Evolutionary conservation across 345 rosid genomes (phyloP), one percentile per base, ranked within the genome.

Genomic region (Hibiscus trionum): DNA sequence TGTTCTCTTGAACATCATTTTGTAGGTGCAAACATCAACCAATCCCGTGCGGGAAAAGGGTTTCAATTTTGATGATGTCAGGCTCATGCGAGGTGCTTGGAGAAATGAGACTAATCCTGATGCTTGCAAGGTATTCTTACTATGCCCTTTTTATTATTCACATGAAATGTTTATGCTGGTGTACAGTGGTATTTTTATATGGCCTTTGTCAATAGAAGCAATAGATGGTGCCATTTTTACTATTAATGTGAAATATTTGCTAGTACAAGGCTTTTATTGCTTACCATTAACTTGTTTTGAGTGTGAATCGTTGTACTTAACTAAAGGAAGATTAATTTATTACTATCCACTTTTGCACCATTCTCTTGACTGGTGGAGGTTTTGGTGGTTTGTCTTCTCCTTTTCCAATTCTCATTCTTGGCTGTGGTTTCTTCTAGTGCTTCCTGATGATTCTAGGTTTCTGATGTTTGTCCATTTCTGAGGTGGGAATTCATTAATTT

Each of bases 71-170:
- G 96, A 93, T 60, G 99, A 96, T 81, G 76, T 83, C 39, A 88
- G 96, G 88, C 82, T 96, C 61, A 88, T 96, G 93, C 87, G 90
- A 58, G 99, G 98, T 75, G 95, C 98, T 67, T 96, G 99, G 99
- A 90, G 98, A 84, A 91, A 96, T 80, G 96, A 93, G 72, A 86
- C 95, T 49, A 86, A 90, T 83, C 89, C 97, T 78, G 97, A 96
- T 79, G 65, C 84, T 64, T 96, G 99, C 96, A 90, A 86, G 99
- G 99, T 96, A 73, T 56, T 53, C 8, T 56, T 56, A 56, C 60
- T 56, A 21, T 50, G 55, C 14, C 2, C 27, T 56, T 53, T 47
- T 17, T 53, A 17, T 7, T n/a, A 17, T 53, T 53, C 17, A 53
- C 7, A 7, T 17, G 58, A 53, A 53, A 53, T 7, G 5, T 53